phyloP scores from a whole-genome alignment of 768 basidiomycete species.

The Leccinum ochraceum region DNA sequence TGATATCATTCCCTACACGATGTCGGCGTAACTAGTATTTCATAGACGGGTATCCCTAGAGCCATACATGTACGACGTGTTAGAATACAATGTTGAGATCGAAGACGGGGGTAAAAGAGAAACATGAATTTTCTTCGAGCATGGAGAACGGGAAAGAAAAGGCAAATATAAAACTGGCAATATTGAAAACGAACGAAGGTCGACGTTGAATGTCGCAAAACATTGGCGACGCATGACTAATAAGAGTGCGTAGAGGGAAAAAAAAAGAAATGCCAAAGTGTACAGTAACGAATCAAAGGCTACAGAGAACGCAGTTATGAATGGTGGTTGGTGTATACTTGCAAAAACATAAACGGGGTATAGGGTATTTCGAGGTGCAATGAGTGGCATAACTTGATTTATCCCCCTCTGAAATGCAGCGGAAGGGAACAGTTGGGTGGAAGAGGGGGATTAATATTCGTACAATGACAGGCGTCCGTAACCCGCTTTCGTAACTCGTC shows the following conservation, averaged over 20 bases:
- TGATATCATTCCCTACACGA: too few relatives aligned
- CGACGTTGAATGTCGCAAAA: conserved; percentile 15
- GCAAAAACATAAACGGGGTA: conserved; percentile 28
- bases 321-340: conserved; percentile 32
- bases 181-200: conserved; percentile 9
- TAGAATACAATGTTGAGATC: conserved; percentile 17
- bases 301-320: conserved; percentile 28
- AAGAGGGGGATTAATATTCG: conserved; percentile 43
- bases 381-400: conserved; percentile 8
- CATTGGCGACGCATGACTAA: conserved; percentile 7
- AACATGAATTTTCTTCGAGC: conserved; percentile 5
- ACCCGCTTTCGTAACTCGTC: conserved; percentile 51
- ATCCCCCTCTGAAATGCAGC: conserved; percentile 31
- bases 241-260: conserved; percentile 10
- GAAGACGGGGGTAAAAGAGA: not conserved
- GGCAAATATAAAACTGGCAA: not conserved
- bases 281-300: conserved; percentile 33
- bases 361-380: conserved; percentile 14
- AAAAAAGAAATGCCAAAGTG: conserved; percentile 6
- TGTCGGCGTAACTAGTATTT: conserved; percentile 6
- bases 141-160: conserved; percentile 1
- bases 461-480: conserved; percentile 47
- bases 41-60: conserved; percentile 17
- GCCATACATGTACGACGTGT: conserved; percentile 16
- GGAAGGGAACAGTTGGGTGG: conserved; percentile 42